phyloP scores from a whole-genome alignment of 495 filamentous ascomycete genomes.

The Neurospora tetrasperma region DNA sequence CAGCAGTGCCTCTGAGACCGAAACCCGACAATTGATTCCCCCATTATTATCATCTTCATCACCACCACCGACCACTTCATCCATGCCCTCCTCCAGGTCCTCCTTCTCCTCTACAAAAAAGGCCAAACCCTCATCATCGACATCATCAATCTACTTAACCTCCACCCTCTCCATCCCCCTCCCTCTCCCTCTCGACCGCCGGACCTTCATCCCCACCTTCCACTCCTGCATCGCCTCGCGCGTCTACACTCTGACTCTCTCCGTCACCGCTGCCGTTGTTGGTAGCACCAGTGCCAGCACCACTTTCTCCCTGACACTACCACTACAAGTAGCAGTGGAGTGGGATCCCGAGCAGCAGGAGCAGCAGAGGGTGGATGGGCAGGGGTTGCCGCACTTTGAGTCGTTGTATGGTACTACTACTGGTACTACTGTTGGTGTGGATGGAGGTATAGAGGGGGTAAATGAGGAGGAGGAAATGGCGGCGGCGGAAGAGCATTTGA shows the following conservation, averaged over 20 bases:
- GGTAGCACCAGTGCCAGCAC: constrained; percentile 27
- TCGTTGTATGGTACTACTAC: neutral
- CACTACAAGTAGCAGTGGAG: constrained; percentile 61
- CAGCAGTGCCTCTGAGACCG: neutral
- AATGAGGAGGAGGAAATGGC: constrained; percentile 17
- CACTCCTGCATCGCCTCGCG: constrained; percentile 76
- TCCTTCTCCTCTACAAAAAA: neutral
- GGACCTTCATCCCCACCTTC: constrained; percentile 77
- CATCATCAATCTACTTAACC: constrained; percentile 44
- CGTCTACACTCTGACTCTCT: constrained; percentile 64
- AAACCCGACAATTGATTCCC: neutral
- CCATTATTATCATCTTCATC: constrained; percentile 1
- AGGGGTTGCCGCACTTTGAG: constrained; percentile 29
- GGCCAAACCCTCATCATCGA: constrained; percentile 4
- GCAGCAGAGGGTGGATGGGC: constrained; percentile 2
- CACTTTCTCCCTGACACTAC: constrained; percentile 57
- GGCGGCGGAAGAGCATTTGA: constrained; percentile 37
- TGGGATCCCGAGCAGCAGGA: constrained; percentile 6
- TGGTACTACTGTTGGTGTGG: neutral
- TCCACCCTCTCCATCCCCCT: constrained; percentile 64
- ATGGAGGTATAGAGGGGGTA: neutral
- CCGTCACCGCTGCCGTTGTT: constrained; percentile 43
- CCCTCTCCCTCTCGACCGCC: constrained; percentile 52
- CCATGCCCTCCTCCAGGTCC: too few species aligned
- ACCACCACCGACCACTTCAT: neutral